Evolutionary conservation across 139 green algal species (phyloP).

Genomic region (Coelastrella sp.): DNA sequence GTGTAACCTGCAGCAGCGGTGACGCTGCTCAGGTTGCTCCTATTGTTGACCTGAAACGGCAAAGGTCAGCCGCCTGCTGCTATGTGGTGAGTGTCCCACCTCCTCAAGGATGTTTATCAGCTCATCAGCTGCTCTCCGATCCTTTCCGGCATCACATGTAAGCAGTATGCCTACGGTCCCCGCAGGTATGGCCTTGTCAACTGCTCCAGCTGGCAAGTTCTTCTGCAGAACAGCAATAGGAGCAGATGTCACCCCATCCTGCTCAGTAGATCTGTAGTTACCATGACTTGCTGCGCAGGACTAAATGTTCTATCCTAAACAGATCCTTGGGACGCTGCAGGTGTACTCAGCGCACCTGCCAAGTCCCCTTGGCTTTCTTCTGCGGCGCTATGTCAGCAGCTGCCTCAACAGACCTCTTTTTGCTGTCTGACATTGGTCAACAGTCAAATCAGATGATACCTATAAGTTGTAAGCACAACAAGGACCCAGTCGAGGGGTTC

Average conservation of each 20-base stretch:
- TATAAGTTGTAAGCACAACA: neutral
- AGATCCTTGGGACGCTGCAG: too few relatives aligned
- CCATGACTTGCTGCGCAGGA: too few relatives aligned
- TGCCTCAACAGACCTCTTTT: conserved; percentile 3
- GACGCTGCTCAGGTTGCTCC: neutral
- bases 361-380: conserved; percentile 23
- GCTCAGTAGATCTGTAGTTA: too few relatives aligned
- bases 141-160: conserved; percentile 53
- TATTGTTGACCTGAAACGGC: neutral
- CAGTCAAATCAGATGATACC: neutral
- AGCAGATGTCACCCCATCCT: too few relatives aligned
- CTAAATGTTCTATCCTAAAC: too few relatives aligned
- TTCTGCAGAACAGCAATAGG: neutral
- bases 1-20: too few relatives aligned
- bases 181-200: conserved; percentile 48
- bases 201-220: neutral
- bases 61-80: neutral
- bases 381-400: conserved; percentile 8
- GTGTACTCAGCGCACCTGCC: too few relatives aligned
- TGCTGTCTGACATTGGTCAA: conserved; percentile 14
- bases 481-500: too few relatives aligned
- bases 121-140: conserved; percentile 52
- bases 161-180: conserved; percentile 47
- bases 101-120: conserved; percentile 51
- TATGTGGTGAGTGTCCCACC: conserved; percentile 15